Conservation (phyloP, 1,139 yeast genomes). For the Sugiyamaella grinbergsii region DNA sequence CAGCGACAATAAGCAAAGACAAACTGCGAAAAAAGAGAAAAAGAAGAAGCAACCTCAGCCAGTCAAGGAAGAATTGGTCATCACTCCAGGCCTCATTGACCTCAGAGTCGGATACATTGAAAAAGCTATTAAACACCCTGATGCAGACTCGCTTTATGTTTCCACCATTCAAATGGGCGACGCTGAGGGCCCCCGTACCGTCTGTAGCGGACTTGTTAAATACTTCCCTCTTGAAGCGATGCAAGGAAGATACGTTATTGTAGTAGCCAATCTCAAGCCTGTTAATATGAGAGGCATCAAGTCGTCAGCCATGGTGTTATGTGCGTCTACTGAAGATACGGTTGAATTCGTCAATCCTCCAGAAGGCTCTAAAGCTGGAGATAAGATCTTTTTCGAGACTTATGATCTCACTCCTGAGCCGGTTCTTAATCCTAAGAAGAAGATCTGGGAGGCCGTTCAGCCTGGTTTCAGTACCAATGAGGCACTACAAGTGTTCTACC, state of each 20-base stretch:
- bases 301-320: conserved; percentile 94
- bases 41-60: conserved; percentile 46
- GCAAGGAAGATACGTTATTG: conserved; percentile 80
- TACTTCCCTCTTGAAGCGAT: conserved; percentile 76
- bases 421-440: conserved; percentile 96
- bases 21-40: conserved; percentile 57
- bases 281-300: conserved; percentile 94
- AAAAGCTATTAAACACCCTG: conserved; percentile 96
- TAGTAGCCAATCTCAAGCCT: conserved; percentile 86
- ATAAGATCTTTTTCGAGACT: conserved; percentile 91
- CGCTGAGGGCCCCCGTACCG: conserved; percentile 95
- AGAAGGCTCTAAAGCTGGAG: conserved; percentile 92
- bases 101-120: conserved; percentile 95
- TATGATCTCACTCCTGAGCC: conserved; percentile 81
- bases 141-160: conserved; percentile 94
- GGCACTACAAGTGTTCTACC: conserved; percentile 73
- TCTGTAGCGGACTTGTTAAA: conserved; percentile 90
- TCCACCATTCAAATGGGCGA: conserved; percentile 98
- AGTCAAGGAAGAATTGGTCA: conserved; percentile 59
- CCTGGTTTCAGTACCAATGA: conserved; percentile 85
- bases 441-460: conserved; percentile 94
- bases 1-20: conserved; percentile 41
- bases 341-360: conserved; percentile 98
- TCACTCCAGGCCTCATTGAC: conserved; percentile 83
- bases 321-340: conserved; percentile 67